A percentile compares a stretch with the other conserved stretches of the same genome.
These are phyloP conservation scores for Epichloe scottii DNA, from an alignment of 2,329 filamentous ascomycete genomes.

Conservation along the genomic window DNA sequence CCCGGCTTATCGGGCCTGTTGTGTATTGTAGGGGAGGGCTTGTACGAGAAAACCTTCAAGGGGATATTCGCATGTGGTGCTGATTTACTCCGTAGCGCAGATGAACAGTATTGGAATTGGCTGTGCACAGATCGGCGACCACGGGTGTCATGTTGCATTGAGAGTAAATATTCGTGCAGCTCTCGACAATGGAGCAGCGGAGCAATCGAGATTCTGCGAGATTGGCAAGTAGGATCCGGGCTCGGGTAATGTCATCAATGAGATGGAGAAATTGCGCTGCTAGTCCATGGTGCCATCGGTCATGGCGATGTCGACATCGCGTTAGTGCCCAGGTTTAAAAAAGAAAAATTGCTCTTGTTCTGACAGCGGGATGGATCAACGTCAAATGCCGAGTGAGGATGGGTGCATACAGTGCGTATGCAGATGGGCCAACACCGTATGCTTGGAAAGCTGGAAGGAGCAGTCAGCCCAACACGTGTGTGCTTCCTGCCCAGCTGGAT, in stretches of 20 bases:
- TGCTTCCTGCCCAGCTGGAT: no score
- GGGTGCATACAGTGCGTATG: background rate
- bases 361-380: no score
- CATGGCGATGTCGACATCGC: conserved; percentile 7
- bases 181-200: no score
- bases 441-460: no score
- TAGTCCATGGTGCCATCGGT: conserved; percentile 3
- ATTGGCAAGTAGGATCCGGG: background rate
- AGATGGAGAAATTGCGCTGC: background rate
- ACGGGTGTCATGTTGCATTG: no score
- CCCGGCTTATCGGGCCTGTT: background rate
- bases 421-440: no score
- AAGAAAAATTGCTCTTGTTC: no score
- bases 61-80: conserved; percentile 2
- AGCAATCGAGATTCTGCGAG: background rate
- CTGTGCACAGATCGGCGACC: no score
- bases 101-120: no score
- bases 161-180: no score
- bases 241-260: background rate
- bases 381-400: background rate
- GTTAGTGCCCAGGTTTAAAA: background rate
- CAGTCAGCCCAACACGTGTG: no score
- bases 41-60: background rate
- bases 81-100: background rate
- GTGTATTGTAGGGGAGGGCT: background rate